A percentile compares a stretch with the other conserved stretches of the same genome.
These are phyloP conservation scores for Plasmodiophora brassicae DNA, from an alignment of 208 protist species.

Conservation along the genomic window DNA sequence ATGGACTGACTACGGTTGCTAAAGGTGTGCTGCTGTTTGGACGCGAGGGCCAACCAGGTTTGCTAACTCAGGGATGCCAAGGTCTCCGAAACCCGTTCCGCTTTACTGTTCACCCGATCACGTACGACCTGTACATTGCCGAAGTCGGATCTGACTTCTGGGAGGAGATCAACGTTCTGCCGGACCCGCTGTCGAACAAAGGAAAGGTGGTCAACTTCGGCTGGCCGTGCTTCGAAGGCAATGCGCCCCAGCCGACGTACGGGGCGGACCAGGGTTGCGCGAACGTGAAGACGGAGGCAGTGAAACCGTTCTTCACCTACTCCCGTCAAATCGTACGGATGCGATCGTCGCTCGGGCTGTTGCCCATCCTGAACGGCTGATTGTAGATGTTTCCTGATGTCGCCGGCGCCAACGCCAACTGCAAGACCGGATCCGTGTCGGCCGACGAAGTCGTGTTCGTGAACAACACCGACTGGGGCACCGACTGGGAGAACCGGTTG, in stretches of 20 bases:
- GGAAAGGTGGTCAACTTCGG: conserved; percentile 1
- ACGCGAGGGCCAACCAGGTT: neutral
- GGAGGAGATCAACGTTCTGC: conserved; percentile 10
- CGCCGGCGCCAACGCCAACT: neutral
- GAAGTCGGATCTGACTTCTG: neutral
- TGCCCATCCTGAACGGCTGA: neutral
- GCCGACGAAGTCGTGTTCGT: neutral
- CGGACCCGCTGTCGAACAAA: neutral
- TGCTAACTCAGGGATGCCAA: neutral
- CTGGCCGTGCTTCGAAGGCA: conserved; percentile 23
- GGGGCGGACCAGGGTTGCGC: neutral
- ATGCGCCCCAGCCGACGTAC: neutral
- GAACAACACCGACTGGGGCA: neutral
- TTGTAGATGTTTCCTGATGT: neutral
- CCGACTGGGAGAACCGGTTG: neutral
- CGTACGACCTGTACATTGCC: neutral
- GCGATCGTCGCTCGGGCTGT: neutral
- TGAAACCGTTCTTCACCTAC: neutral
- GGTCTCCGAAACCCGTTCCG: conserved; percentile 1
- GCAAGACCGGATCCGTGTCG: neutral
- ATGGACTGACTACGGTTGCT: neutral
- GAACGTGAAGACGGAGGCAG: neutral
- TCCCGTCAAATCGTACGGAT: neutral
- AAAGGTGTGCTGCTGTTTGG: neutral
- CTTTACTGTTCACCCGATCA: neutral